Percentiles rank a stretch among this genome's conserved stretches.
Conservation (phyloP, 768 basidiomycete species). For the Obba rivulosa region DNA sequence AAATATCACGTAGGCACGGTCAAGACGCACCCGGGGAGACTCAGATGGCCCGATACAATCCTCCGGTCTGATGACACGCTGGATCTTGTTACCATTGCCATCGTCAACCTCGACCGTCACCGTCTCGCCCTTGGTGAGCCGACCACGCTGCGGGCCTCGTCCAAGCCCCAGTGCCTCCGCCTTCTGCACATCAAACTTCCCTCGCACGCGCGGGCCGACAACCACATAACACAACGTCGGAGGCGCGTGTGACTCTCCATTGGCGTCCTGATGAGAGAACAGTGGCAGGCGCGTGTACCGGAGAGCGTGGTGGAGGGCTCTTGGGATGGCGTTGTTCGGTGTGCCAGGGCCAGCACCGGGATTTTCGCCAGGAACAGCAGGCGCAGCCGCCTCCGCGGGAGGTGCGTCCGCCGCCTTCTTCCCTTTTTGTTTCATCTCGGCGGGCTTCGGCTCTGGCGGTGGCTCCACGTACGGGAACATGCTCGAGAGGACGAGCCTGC, state of each 20-base stretch:
- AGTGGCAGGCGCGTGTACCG: constrained; percentile 8
- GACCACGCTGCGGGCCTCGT: constrained; percentile 49
- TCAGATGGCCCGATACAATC: constrained; percentile 55
- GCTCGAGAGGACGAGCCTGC: constrained; percentile 41
- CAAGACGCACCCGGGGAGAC: constrained; percentile 36
- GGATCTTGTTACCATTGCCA: constrained; percentile 33
- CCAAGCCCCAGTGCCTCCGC: constrained; percentile 63
- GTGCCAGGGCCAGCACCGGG: neutral
- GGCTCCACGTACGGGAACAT: constrained; percentile 45
- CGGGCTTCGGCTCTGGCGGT: constrained; percentile 3
- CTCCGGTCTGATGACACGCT: constrained; percentile 52
- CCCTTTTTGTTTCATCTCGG: constrained; percentile 8
- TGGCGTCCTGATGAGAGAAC: neutral
- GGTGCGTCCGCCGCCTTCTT: neutral
- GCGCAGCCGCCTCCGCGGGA: neutral
- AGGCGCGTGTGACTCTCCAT: neutral
- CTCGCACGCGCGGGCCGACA: constrained; percentile 39
- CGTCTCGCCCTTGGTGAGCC: constrained; percentile 58
- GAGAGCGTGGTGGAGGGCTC: neutral
- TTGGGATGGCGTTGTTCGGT: neutral
- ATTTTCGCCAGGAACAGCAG: neutral
- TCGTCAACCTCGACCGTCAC: constrained; percentile 53
- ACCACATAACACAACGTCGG: constrained; percentile 31
- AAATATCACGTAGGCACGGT: neutral
- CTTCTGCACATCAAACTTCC: constrained; percentile 68